These are phyloP conservation scores for Erythrobasidium yunnanense DNA, from an alignment of 768 basidiomycete genomes.

Conservation along the genomic window DNA sequence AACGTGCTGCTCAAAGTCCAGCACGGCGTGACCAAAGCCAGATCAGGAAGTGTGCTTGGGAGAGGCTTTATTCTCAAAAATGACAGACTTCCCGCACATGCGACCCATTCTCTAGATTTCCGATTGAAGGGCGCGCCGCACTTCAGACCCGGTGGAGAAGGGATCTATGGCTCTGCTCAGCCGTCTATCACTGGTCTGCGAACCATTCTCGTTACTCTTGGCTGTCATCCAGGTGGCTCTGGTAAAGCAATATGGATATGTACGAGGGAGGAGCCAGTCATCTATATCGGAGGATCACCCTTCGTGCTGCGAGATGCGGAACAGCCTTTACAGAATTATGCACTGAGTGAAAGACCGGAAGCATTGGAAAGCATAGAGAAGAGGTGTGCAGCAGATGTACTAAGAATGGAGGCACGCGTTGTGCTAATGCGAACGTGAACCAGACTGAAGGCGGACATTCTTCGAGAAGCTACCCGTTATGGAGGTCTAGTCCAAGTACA, in stretches of 20 bases:
- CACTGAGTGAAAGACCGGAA: slow-evolving; percentile 81
- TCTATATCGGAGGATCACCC: slow-evolving; percentile 80
- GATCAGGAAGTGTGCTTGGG: slow-evolving; percentile 70
- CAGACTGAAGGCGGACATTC: slow-evolving; percentile 78
- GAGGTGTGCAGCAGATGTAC: too few species aligned
- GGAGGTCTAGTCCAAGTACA: slow-evolving; percentile 87
- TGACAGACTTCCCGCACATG: slow-evolving; percentile 6
- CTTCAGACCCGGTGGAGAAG: slow-evolving; percentile 70
- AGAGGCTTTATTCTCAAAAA: slow-evolving; percentile 80
- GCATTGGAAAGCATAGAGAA: slow-evolving; percentile 84
- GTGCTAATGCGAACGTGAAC: slow-evolving; percentile 35
- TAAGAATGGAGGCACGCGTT: background rate
- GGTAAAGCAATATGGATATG: slow-evolving; percentile 71
- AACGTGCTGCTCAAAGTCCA: background rate
- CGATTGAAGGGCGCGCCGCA: slow-evolving; percentile 92
- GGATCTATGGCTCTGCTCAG: slow-evolving; percentile 89
- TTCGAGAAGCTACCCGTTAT: slow-evolving; percentile 70
- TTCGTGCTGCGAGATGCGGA: slow-evolving; percentile 81
- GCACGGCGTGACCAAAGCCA: slow-evolving; percentile 58
- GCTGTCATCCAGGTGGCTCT: slow-evolving; percentile 35
- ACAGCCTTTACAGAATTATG: slow-evolving; percentile 64
- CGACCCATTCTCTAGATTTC: slow-evolving; percentile 53
- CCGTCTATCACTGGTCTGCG: slow-evolving; percentile 83
- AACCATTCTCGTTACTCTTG: slow-evolving; percentile 73
- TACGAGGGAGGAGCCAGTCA: slow-evolving; percentile 83